Evolutionary conservation across 1,284 basidiomycete species (phyloP), one percentile per base, ranked within the genome.

Genomic region (Crocinoboletus sp.): DNA sequence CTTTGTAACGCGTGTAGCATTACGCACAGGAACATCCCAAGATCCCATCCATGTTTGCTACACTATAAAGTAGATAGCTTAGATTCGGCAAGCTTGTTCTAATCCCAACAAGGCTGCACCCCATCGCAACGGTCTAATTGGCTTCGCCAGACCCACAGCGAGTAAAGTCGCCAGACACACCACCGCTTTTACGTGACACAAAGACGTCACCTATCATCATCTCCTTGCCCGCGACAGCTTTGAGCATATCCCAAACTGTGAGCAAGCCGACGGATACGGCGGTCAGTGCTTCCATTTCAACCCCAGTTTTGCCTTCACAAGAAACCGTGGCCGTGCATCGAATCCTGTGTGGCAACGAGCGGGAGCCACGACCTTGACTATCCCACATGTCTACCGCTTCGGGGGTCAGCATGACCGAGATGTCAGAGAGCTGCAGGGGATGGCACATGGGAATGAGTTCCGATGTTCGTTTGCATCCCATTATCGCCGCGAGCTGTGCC

Each of bases 251-350:
- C 91, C 90, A 94, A 16, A 93, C 79, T 1, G 89, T 91, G 49
- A 93, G 67, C 32, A 89, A 72, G 4, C 84, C 84, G n/a, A 85
- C 72, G 5, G 80, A 84, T 11, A 89, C 89, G 16, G 83, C 86
- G 17, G 85, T 90, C 46, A 94, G 62, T n/a, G 91, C 92, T 68
- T 94, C 91, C 90, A 94, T 94, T 70, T 94, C 91, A 19, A 94
- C 91, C 0, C 91, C 91, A 5, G 89, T 92, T 61, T 82, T 83
- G 2, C 88, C 87, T 56, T 83, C 78, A 55, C 84, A 88, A 31
- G 79, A 73, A 19, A 87, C 84, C 6, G 78, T 83, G 19, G 82
- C 84, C 24, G 66, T 64, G 53, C 88, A 89, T 23, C 73, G 52
- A 38, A 92, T 77, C 50, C 78, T 80, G 57, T 77, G 72, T 19